Evolutionary conservation across 352 stramenopile genomes (phyloP), one percentile per base, ranked within the genome.

Genomic region (Phytopythium vexans): DNA sequence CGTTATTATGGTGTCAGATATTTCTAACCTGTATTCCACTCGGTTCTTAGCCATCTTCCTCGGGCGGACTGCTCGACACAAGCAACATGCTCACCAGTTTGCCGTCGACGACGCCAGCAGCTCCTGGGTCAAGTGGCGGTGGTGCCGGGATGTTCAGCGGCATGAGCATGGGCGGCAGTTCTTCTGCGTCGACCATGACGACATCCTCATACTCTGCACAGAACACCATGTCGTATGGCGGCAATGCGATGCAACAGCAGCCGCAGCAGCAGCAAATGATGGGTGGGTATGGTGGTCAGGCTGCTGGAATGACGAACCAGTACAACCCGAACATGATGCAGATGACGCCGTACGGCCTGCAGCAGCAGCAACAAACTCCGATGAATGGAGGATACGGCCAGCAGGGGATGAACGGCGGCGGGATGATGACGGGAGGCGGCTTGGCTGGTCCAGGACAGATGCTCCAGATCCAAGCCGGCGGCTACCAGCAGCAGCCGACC

Each of bases 261-360:
- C n/a, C 45, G 36, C 38, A 66, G 32, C 43, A 43, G n/a, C 44
- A 57, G 51, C 52, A 45, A 14, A 43, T 54, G 53, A 62, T 57
- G 46, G 44, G 54, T 33, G 58, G 52, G 27, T 75, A 82, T 45
- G 56, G 56, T 34, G 70, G 64, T 44, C 65, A 66, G 38, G 37
- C n/a, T 9, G 64, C 58, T 39, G 67, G 64, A 16, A 70, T 78
- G 54, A 74, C 68, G 52, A 68, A 76, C 39, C 67, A 86, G 56
- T 77, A 85, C 64, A 85, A 82, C 51, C 62, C 70, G 14, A 66
- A 54, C 34, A 81, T 84, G 74, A 84, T 84, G 71, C 82, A 92
- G 58, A 84, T 92, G 74, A 86, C 75, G 33, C 81, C 81, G 56
- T 92, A 89, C 58, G 82, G 82, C 31, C 68, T 89, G 45, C 64